Conservation (phyloP, 108 stramenopile genomes). For the Nitzschia inconspicua region DNA sequence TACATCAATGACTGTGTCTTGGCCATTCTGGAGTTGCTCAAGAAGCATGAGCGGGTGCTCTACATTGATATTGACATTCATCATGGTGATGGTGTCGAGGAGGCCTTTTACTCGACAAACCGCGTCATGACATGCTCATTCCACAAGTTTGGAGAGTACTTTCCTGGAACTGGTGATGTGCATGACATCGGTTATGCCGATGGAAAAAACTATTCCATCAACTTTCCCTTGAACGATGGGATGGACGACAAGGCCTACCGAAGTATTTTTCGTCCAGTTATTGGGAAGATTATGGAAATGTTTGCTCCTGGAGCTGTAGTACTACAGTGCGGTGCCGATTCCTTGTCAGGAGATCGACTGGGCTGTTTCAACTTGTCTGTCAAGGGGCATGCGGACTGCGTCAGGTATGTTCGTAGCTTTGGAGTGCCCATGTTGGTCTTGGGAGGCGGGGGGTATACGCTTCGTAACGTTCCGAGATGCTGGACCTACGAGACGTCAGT, state of each 20-base stretch:
- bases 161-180: constrained; percentile 92
- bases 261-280: constrained; percentile 91
- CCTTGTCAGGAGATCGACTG: constrained; percentile 94
- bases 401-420: constrained; percentile 89
- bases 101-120: constrained; percentile 98
- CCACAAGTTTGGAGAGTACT: constrained; percentile 99
- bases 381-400: constrained; percentile 95
- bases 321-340: constrained; percentile 97
- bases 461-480: constrained; percentile 98
- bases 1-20: constrained; percentile 99
- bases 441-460: constrained; percentile 98
- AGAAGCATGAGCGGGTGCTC: constrained; percentile 98
- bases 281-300: constrained; percentile 95
- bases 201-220: constrained; percentile 97
- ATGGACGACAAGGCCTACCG: constrained; percentile 90
- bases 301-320: constrained; percentile 97
- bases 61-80: constrained; percentile 99
- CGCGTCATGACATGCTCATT: constrained; percentile 98
- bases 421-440: constrained; percentile 93
- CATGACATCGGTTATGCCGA: constrained; percentile 82
- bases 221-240: constrained; percentile 96
- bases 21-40: constrained; percentile 97
- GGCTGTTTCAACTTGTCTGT: constrained; percentile 97
- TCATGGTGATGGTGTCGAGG: constrained; percentile 97
- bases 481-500: constrained; percentile 98